Percentiles rank a stretch among this genome's conserved stretches.
These are phyloP conservation scores for Cryptosporidium ryanae DNA, from an alignment of 169 alveolate genomes.

Conservation along the genomic window DNA sequence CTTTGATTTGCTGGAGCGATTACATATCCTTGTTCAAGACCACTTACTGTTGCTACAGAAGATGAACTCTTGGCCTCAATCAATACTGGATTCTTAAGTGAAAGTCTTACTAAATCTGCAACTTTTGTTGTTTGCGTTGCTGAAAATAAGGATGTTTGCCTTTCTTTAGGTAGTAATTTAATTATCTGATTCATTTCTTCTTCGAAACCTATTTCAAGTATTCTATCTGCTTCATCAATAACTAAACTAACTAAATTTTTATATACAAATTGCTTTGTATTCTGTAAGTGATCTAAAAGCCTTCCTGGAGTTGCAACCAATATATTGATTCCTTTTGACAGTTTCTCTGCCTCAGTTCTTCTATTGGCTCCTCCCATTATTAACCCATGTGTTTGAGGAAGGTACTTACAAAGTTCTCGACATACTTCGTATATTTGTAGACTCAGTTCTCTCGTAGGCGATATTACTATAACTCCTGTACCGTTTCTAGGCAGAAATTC, in stretches of 20 bases:
- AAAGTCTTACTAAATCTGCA: constrained; percentile 94
- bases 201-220: constrained; percentile 98
- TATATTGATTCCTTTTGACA: constrained; percentile 95
- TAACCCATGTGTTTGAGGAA: constrained; percentile 96
- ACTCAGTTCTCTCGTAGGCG: constrained; percentile 99
- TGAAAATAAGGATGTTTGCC: constrained; percentile 97
- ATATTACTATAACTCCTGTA: constrained; percentile 92
- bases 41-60: constrained; percentile 92
- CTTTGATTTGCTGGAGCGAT: constrained; percentile 95
- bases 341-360: constrained; percentile 95
- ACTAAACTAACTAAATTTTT: constrained; percentile 94
- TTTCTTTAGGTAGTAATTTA: constrained; percentile 93
- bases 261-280: constrained; percentile 95
- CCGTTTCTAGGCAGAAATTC: constrained; percentile 94
- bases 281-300: constrained; percentile 97
- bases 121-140: constrained; percentile 98
- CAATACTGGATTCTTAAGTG: constrained; percentile 94
- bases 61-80: constrained; percentile 89
- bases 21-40: constrained; percentile 98
- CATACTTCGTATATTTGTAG: constrained; percentile 97
- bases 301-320: constrained; percentile 99
- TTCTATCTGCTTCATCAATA: constrained; percentile 99
- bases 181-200: constrained; percentile 98
- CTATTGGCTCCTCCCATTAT: constrained; percentile 99
- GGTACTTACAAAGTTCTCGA: constrained; percentile 90